phyloP scores from a whole-genome alignment of 1,139 yeast genomes.

The Suhomyces yuchorum region DNA sequence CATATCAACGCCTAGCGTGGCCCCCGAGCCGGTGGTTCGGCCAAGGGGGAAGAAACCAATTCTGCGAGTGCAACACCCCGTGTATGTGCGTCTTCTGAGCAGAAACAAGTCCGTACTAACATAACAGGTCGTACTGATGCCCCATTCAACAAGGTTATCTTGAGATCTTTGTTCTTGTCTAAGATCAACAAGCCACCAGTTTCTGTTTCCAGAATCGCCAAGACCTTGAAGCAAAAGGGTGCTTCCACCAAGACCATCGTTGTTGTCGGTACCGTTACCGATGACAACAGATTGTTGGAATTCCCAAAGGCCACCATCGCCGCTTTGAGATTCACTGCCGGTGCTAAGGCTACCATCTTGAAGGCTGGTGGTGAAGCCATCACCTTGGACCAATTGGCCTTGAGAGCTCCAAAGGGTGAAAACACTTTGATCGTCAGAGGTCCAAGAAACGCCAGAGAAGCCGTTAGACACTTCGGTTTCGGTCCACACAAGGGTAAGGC shows the following conservation, averaged over 20 bases:
- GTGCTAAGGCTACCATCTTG: slow-evolving; percentile 96
- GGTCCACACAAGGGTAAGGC: slow-evolving; percentile 99
- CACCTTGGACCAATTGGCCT: slow-evolving; percentile 98
- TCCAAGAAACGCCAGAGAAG: slow-evolving; percentile 98
- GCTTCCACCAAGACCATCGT: slow-evolving; percentile 91
- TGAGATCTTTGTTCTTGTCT: slow-evolving; percentile 92
- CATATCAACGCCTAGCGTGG: slow-evolving; percentile 1
- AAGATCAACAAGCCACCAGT: slow-evolving; percentile 99
- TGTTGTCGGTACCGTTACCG: slow-evolving; percentile 99
- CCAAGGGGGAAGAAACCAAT: slow-evolving; percentile 19
- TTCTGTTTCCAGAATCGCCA: slow-evolving; percentile 87
- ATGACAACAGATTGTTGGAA: slow-evolving; percentile 90
- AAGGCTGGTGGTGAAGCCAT: slow-evolving; percentile 99
- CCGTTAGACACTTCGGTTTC: slow-evolving; percentile 99
- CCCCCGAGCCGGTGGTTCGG: slow-evolving; percentile 15
- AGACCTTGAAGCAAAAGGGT: slow-evolving; percentile 81
- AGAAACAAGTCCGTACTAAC: slow-evolving; percentile 55
- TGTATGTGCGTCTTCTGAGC: slow-evolving; percentile 61
- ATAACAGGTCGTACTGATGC: slow-evolving; percentile 92
- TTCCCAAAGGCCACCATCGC: slow-evolving; percentile 98
- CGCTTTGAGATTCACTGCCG: slow-evolving; percentile 98
- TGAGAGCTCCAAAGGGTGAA: slow-evolving; percentile 99
- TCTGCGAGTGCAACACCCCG: slow-evolving; percentile 62
- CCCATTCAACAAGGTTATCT: slow-evolving; percentile 96
- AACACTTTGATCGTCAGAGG: slow-evolving; percentile 98